A percentile compares a stretch with the other conserved stretches of the same genome.
phyloP scores from a whole-genome alignment of 2,329 filamentous ascomycete species.

The Helotiales sp. region DNA sequence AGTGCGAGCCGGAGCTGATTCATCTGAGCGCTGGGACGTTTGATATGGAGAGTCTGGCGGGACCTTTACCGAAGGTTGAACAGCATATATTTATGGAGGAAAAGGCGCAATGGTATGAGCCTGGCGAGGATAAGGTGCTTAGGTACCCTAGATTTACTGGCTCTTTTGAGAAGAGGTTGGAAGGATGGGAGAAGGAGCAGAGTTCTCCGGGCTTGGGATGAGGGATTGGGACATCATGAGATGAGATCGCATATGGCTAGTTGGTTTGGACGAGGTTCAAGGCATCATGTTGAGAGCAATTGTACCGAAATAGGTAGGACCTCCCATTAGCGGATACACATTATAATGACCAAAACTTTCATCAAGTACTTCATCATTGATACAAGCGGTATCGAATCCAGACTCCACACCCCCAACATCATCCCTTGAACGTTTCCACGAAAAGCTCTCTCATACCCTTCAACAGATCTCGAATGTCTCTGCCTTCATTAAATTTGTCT shows the following conservation, averaged over 20 bases:
- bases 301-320: neutral
- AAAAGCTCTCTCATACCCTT: constrained; percentile 85
- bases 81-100: constrained; percentile 44
- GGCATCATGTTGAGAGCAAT: neutral
- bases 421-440: constrained; percentile 58
- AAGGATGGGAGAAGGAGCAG: constrained; percentile 28
- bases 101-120: constrained; percentile 39
- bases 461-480: constrained; percentile 69
- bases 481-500: constrained; percentile 77
- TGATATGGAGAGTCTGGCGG: constrained; percentile 40
- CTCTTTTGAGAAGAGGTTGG: constrained; percentile 27
- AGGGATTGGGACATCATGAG: neutral
- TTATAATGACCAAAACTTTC: neutral
- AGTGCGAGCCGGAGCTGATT: constrained; percentile 34
- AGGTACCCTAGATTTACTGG: constrained; percentile 30
- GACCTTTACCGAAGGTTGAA: constrained; percentile 31
- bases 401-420: constrained; percentile 1
- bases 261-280: neutral
- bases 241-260: too few species aligned
- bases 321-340: neutral
- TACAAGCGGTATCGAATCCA: neutral
- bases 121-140: constrained; percentile 36
- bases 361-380: neutral
- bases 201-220: neutral
- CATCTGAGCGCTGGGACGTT: constrained; percentile 43